A percentile compares a stretch with the other conserved stretches of the same genome.
Evolutionary conservation across 345 rosid species (phyloP).

Genomic region (Orychophragmus violaceus): DNA sequence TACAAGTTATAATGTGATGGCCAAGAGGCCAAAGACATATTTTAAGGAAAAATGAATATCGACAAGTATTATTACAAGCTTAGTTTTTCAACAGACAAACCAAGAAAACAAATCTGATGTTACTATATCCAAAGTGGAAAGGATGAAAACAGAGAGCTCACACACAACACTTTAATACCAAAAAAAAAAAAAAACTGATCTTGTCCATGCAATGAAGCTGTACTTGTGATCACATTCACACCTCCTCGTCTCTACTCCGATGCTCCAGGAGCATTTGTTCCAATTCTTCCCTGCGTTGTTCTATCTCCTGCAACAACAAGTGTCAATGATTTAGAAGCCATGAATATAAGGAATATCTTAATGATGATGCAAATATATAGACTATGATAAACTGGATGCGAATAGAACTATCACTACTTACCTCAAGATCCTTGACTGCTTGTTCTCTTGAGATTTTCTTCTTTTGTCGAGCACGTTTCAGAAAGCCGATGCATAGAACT

Average conservation of each 20-base stretch:
- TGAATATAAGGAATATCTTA: not conserved
- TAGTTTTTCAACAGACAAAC: not conserved
- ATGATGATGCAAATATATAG: not conserved
- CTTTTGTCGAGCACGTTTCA: constrained; percentile 69
- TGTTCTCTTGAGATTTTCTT: constrained; percentile 71
- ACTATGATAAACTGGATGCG: not conserved
- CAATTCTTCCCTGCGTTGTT: constrained; percentile 72
- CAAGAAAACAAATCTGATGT: not conserved
- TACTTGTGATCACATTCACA: constrained; percentile 10
- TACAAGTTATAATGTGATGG: constrained; percentile 9
- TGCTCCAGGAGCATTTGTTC: constrained; percentile 73
- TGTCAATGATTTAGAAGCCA: not conserved
- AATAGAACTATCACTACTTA: constrained; percentile 26
- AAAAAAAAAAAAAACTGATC: not conserved
- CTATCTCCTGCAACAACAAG: constrained; percentile 54
- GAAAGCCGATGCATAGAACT: constrained; percentile 74
- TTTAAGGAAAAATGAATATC: not conserved
- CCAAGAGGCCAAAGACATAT: constrained; percentile 4
- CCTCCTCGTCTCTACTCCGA: constrained; percentile 21
- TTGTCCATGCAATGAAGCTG: not conserved
- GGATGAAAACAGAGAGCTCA: constrained; percentile 9
- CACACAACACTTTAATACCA: constrained; percentile 8
- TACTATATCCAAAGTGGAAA: constrained; percentile 8
- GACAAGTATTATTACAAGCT: not conserved
- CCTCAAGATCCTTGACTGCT: constrained; percentile 81